phyloP scores from a whole-genome alignment of 1,139 yeast genomes.

The Spencermartinsiella ligniputridi region DNA sequence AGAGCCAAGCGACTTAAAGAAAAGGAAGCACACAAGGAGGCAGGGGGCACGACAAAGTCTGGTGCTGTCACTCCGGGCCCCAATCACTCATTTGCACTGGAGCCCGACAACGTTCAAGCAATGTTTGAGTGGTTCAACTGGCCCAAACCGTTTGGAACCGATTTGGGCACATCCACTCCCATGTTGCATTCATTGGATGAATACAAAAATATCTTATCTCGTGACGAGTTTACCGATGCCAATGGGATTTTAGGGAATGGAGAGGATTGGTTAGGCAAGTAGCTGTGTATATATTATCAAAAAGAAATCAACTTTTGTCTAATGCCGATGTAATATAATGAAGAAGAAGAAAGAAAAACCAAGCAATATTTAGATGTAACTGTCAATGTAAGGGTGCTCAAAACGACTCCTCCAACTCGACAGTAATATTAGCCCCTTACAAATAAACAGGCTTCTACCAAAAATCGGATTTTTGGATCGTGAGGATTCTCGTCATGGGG shows the following conservation, averaged over 20 bases:
- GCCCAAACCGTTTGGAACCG: conserved; percentile 16
- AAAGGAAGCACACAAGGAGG: conserved; percentile 1
- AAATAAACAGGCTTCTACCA: not conserved
- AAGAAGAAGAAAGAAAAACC: too few species aligned
- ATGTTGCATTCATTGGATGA: conserved; percentile 18
- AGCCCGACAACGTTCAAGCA: conserved; percentile 2
- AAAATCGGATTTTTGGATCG: not conserved
- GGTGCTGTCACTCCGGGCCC: conserved; percentile 1
- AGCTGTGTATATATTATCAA: too few species aligned
- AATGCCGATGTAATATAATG: too few species aligned
- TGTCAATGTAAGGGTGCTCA: too few species aligned
- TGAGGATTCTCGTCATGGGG: not conserved
- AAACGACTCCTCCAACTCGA: not conserved
- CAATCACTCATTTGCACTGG: conserved; percentile 1
- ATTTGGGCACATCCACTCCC: conserved; percentile 10
- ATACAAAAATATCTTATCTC: conserved; percentile 16
- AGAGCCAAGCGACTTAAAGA: too few species aligned
- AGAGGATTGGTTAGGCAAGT: conserved; percentile 5
- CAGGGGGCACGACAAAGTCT: not conserved
- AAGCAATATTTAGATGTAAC: too few species aligned
- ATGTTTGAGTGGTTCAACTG: conserved; percentile 22
- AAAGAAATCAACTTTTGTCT: too few species aligned
- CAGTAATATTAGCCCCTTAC: not conserved
- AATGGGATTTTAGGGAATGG: not conserved
- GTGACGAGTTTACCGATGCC: conserved; percentile 8